Evolutionary conservation across 1,284 basidiomycete species (phyloP), one percentile per base, ranked within the genome.

Genomic region (Waitea zeae): DNA sequence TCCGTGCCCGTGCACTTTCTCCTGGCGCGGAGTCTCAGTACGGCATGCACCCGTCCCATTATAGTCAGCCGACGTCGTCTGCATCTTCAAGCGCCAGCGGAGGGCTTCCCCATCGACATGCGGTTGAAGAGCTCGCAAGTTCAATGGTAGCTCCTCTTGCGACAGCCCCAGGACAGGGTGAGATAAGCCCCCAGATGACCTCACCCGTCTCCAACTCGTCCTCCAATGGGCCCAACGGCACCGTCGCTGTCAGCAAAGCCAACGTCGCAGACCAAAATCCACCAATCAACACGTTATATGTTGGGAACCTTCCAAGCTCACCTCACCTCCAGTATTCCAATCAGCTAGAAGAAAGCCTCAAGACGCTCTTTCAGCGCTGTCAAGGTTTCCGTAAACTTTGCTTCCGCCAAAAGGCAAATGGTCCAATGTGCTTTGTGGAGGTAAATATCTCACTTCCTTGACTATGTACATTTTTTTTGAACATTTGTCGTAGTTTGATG

Each of bases 341-440:
- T 46, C 73, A 78, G 46, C 66, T 96, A 1, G 88, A 96, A 54
- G 86, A 88, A 37, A 76, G 72, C 31, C 62, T 98, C 12, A 67
- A 86, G 39, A 72, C 74, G 24, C 59, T 93, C 31, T 97, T 98
- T 53, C 64, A 68, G 28, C 64, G 65, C 24, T 77, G 77, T 29
- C 68, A 71, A 1, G 92, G 92, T 3, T 98, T 79, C 58, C 79
- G 87, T 38, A 83, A 92, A 47, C 68, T 98, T 44, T 90, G 81
- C 46, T 97, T 90, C 63, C 67, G 89, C 39, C 87, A 93, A 51
- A 98, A 98, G 63, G 83, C 71, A 49, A 92, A 90, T 45, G 88
- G 90, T 1, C 89, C 90, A 3, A 95, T 95, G 92, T 96, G 90
- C 54, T 95, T 96, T 53, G 86, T 90, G 33, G 87, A 90, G 71